Evolutionary conservation across 2,329 filamentous ascomycete genomes (phyloP), one percentile per base, ranked within the genome.

Genomic region (Eutypa lata): DNA sequence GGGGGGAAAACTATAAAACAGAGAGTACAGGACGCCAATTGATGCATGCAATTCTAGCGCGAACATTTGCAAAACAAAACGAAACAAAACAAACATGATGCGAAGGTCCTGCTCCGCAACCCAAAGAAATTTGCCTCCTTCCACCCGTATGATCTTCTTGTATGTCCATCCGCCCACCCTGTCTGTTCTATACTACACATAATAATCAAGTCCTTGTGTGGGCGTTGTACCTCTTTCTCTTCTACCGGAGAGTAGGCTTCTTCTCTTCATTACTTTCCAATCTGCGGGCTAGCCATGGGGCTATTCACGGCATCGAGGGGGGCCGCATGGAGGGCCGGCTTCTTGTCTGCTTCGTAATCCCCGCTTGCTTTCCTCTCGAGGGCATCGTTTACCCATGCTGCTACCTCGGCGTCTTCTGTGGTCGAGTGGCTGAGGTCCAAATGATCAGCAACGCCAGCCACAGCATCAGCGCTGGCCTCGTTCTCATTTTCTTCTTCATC

Each of bases 271-370:
- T 55, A 60, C 47, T 54, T 46, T 37, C 48, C 38, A 40, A 60
- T 46, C 31, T 57, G 48, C 3, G 76, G 75, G 50, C 76, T 80
- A n/a, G 65, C 63, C 19, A 73, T 56, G 1, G 82, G 80, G 59
- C 80, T 83, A 22, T 48, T 60, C 51, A 92, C 82, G 13, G 82
- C 83, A 68, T 96, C 90, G 44, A 97, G 73, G 2, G 92, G 90
- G 22, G 90, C 93, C 5, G 90, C 87, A 69, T 97, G 94, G 57
- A 97, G 73, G 3, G 94, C 92, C 16, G 94, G 94, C 65, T 89
- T 90, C 47, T 78, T 77, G 16, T 73, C 68, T 47, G 76, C 77
- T 4, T 75, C 77, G 38, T 72, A 65, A 35, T 74, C 66, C 75
- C 81, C 89, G 2, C 76, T 80, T 57, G 76, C 79, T 64, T 86